Base-by-base conservation (phyloP, 495 filamentous ascomycete species). In the Acidomyces sp. region DNA sequence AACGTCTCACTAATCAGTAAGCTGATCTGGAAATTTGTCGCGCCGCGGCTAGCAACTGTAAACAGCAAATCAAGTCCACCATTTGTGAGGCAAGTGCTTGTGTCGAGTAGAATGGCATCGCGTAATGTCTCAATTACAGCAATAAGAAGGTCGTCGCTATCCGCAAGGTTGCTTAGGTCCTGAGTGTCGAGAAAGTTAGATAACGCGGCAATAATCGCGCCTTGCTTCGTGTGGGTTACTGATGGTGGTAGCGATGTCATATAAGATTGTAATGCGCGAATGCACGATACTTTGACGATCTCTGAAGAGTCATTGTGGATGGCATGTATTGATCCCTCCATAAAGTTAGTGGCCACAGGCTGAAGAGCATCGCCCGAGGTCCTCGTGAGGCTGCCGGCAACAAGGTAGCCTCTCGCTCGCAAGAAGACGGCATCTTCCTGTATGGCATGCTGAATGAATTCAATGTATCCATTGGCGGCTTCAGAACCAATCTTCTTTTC, bases 111-210 rank as follows among this genome's bases (percentile, higher is more conserved):
- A 50, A 94, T 88, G 17, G 80, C 79, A 45, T 82, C 75, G 28
- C 85, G 73, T 10, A 97, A 68, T 0, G 86, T 85, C 57, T 97
- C 90, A 3, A 87, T 78, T 17, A 97, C 62, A 0, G 86, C 87
- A 6, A 92, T 82, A 41, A 95, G 72, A 21, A 96, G 71, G 55
- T 97, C 90, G 41, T 95, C 88, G 21, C 80, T 77, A 34, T 93
- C 86, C 11, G 77, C 72, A 3, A 85, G 65, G 31, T 94, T 88
- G 44, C 72, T 75, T 39, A 92, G 62, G 46, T 94, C 85, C 53
- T 87, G 82, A 7, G 67, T 61, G 20, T 77, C 68, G 48, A 96
- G 61, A 60, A 84, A 96, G 12, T 71, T 69, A 1, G 82, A 78
- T 21, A 97, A 72, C 12, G 83, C 75, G 2, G 70, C 61, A 29